phyloP scores from a whole-genome alignment of 2,329 filamentous ascomycete species.

The Dothidotthia symphoricarpi region DNA sequence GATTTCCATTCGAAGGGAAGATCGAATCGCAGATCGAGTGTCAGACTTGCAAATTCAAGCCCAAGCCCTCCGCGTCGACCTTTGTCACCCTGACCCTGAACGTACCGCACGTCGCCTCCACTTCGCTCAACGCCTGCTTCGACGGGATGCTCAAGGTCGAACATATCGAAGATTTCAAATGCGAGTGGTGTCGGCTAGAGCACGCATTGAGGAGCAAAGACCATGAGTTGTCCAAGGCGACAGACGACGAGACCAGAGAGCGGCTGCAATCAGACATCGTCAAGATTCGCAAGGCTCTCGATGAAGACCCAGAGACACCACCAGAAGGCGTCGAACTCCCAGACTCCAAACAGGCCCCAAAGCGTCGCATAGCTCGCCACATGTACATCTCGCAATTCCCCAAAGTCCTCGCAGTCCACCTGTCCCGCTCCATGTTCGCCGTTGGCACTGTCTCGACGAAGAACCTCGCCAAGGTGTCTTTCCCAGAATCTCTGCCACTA shows the following conservation, averaged over 20 bases:
- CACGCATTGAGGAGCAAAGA: constrained; percentile 69
- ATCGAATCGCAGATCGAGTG: constrained; percentile 96
- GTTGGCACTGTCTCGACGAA: constrained; percentile 74
- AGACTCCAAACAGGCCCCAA: constrained; percentile 70
- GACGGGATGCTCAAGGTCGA: constrained; percentile 94
- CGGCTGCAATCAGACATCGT: constrained; percentile 59
- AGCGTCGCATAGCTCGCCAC: constrained; percentile 80
- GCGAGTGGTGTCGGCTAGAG: constrained; percentile 84
- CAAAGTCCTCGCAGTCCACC: constrained; percentile 84
- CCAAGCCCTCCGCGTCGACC: constrained; percentile 75
- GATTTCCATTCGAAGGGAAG: constrained; percentile 88
- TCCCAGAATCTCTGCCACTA: constrained; percentile 81
- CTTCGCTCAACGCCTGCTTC: constrained; percentile 82
- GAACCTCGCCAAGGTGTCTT: constrained; percentile 90
- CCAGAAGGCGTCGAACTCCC: constrained; percentile 73
- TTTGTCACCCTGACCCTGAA: constrained; percentile 92
- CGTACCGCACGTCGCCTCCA: constrained; percentile 76
- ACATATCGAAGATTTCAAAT: constrained; percentile 95
- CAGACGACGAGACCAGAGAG: constrained; percentile 40
- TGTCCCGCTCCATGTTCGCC: constrained; percentile 91
- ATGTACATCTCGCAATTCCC: constrained; percentile 86
- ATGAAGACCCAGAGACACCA: constrained; percentile 76
- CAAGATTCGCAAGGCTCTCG: constrained; percentile 67
- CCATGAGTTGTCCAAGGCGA: constrained; percentile 54
- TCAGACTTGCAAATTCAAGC: constrained; percentile 83